Evolutionary conservation across 2,329 filamentous ascomycete genomes (phyloP).

Genomic region (Fusarium tupiense): DNA sequence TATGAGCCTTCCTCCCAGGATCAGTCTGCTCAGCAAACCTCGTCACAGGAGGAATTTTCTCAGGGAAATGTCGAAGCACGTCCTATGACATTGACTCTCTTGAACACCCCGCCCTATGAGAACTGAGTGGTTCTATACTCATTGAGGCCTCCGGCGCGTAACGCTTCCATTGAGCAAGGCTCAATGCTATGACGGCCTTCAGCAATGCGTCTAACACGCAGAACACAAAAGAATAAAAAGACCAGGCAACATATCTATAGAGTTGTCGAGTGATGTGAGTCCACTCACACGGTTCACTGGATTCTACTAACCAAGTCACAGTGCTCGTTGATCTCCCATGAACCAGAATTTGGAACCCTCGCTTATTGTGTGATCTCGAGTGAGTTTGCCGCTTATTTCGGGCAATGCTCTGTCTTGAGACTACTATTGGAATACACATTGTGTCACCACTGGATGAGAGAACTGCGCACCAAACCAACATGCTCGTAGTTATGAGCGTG

Average conservation of each 20-base stretch:
- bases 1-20: neutral
- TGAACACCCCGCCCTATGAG: neutral
- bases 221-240: neutral
- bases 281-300: neutral
- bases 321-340: neutral
- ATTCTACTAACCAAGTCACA: slow-evolving; percentile 4
- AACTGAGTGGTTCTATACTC: neutral
- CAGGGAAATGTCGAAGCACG: neutral
- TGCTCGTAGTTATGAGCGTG: neutral
- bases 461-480: neutral
- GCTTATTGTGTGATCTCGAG: neutral
- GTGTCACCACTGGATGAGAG: slow-evolving; percentile 19
- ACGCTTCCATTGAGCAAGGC: neutral
- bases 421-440: slow-evolving; percentile 21
- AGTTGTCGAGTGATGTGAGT: slow-evolving; percentile 8
- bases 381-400: slow-evolving; percentile 3
- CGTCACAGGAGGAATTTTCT: neutral
- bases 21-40: neutral
- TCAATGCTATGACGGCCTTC: neutral
- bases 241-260: neutral
- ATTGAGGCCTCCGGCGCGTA: neutral
- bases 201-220: neutral
- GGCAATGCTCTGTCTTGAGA: slow-evolving; percentile 6
- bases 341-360: neutral
- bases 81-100: neutral